Evolutionary conservation across 2,329 filamentous ascomycete genomes (phyloP).

Genomic region (Blastomyces gilchristii): DNA sequence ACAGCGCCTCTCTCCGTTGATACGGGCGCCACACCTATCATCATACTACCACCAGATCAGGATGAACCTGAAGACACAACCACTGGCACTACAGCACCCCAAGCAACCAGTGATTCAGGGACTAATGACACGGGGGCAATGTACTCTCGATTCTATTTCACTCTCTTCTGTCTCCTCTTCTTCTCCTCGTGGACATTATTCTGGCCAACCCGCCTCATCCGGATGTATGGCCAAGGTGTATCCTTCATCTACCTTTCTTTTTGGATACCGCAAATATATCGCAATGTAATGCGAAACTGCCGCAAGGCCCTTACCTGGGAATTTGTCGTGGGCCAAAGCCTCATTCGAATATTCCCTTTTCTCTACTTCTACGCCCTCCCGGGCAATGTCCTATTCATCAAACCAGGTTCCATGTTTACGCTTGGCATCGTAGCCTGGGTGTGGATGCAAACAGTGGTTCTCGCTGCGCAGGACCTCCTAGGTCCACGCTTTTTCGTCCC

Average conservation of each 20-base stretch:
- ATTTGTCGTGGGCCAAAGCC: slow-evolving; percentile 75
- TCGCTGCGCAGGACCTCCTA: slow-evolving; percentile 74
- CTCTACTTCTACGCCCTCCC: slow-evolving; percentile 72
- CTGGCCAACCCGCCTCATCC: slow-evolving; percentile 44
- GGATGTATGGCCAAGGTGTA: slow-evolving; percentile 51
- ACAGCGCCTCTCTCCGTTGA: slow-evolving; percentile 37
- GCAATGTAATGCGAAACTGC: slow-evolving; percentile 84
- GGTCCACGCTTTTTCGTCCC: slow-evolving; percentile 81
- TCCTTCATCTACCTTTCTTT: slow-evolving; percentile 73
- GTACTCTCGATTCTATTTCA: slow-evolving; percentile 53
- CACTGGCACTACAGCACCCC: slow-evolving; percentile 26
- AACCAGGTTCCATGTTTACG: slow-evolving; percentile 57
- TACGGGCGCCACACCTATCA: slow-evolving; percentile 45
- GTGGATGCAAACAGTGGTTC: slow-evolving; percentile 70
- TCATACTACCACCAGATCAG: slow-evolving; percentile 49
- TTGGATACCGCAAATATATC: slow-evolving; percentile 84
- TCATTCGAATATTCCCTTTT: slow-evolving; percentile 67
- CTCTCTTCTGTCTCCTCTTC: slow-evolving; percentile 48
- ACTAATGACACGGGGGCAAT: slow-evolving; percentile 45
- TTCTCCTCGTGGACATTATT: slow-evolving; percentile 50
- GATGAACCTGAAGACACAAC: slow-evolving; percentile 35
- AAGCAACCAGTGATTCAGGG: slow-evolving; percentile 27
- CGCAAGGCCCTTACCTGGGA: slow-evolving; percentile 84
- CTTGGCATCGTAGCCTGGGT: slow-evolving; percentile 62
- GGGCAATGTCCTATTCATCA: slow-evolving; percentile 72